These are phyloP conservation scores for Myxozyma kluyveri DNA, from an alignment of 805 yeast species.

Conservation along the genomic window DNA sequence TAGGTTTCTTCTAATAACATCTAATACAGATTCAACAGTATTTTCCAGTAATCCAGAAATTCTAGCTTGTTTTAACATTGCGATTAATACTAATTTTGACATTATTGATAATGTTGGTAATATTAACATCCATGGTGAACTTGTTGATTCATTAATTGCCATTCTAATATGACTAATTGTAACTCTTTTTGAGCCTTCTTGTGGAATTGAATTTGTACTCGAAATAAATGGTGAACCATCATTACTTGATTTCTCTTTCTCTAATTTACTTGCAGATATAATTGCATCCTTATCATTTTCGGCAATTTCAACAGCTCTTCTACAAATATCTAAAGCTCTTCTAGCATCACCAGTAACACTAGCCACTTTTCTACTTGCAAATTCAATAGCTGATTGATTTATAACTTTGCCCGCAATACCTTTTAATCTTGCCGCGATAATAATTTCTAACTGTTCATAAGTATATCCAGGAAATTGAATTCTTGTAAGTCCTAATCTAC, in stretches of 20 bases:
- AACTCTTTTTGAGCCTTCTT: slow-evolving; percentile 45
- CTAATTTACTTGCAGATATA: neutral
- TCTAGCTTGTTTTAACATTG: slow-evolving; percentile 60
- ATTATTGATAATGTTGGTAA: slow-evolving; percentile 61
- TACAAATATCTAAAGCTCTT: slow-evolving; percentile 81
- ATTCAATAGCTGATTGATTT: slow-evolving; percentile 73
- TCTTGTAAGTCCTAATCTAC: slow-evolving; percentile 84
- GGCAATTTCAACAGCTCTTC: slow-evolving; percentile 86
- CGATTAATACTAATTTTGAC: slow-evolving; percentile 69
- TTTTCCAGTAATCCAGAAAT: slow-evolving; percentile 71
- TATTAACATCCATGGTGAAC: slow-evolving; percentile 65
- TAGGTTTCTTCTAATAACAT: slow-evolving; percentile 34
- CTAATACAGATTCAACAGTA: slow-evolving; percentile 70
- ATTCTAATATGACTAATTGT: slow-evolving; percentile 70
- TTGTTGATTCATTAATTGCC: slow-evolving; percentile 76
- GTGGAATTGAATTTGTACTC: slow-evolving; percentile 27
- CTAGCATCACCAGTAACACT: slow-evolving; percentile 97
- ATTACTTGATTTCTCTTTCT: neutral
- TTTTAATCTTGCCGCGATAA: slow-evolving; percentile 69
- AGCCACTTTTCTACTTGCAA: slow-evolving; percentile 91
- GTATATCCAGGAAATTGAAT: slow-evolving; percentile 87
- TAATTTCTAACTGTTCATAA: slow-evolving; percentile 68
- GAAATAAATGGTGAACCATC: neutral
- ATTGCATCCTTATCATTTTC: slow-evolving; percentile 50
- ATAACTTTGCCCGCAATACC: slow-evolving; percentile 43